Evolutionary conservation across 2,329 filamentous ascomycete species (phyloP), one percentile per base, ranked within the genome.

Genomic region (Thelonectria discophora): DNA sequence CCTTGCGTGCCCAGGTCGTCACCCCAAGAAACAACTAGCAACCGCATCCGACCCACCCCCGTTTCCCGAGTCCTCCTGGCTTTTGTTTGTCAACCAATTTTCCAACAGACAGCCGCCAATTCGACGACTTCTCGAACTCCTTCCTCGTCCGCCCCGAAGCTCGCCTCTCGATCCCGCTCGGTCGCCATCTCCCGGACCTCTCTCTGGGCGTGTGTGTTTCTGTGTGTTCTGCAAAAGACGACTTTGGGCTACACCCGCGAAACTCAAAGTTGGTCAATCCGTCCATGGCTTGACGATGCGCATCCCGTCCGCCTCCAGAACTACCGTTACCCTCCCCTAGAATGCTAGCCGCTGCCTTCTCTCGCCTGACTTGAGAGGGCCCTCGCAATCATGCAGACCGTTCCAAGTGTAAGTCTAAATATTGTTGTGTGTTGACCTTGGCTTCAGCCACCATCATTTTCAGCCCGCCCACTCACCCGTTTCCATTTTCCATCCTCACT

Each of bases 341-440:
- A 73, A 75, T 78, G 77, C 76, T 70, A 64, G 71, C 65, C 66
- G 72, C 67, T 73, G 72, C 72, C 73, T 71, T 75, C 69, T 70
- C 71, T 71, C 73, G 75, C 69, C 73, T 70, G 76, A 77, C 75
- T 75, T 76, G 72, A 75, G 72, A 70, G n/a, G 72, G 73, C 73
- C 73, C 72, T 75, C 72, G 76, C 76, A 76, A 82, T 74, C 72
- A 84, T 84, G 82, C 82, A 84, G 80, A 79, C 82, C 69, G 79
- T 84, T 77, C 82, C 82, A 71, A 81, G 77, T 75, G 79, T 81
- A 77, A 78, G 79, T 80, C 74, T 46, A n/a, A 24, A 63, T 70
- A 64, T 62, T 65, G 63, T 67, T 62, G n/a, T n/a, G n/a, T n/a
- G n/a, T n/a, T n/a, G n/a, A n/a, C n/a, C n/a, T n/a, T n/a, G n/a